Conservation (phyloP, 805 yeast genomes). For the Candida chauliodis region DNA sequence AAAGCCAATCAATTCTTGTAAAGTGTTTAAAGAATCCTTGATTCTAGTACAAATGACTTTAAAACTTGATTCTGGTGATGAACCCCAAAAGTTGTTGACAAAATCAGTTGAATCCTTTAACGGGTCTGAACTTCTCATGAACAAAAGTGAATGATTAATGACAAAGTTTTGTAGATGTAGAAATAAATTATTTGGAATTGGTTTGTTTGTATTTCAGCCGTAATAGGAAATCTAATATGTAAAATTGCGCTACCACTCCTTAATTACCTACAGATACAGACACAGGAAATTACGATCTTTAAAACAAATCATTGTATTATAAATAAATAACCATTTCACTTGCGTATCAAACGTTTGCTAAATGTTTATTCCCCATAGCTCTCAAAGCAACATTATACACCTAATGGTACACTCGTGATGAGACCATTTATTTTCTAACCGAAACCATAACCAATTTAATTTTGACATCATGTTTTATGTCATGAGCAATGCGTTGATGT, state of each 20-base stretch:
- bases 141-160: background rate
- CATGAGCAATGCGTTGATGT: conserved; percentile 1
- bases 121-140: conserved; percentile 7
- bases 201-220: background rate
- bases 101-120: conserved; percentile 4
- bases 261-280: background rate
- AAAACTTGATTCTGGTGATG: conserved; percentile 58
- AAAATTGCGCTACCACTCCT: background rate
- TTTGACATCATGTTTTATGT: background rate
- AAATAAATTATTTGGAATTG: background rate
- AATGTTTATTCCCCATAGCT: too few species aligned
- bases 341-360: too few species aligned
- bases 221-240: background rate
- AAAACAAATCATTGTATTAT: too few species aligned
- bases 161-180: background rate
- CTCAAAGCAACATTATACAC: too few species aligned
- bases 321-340: too few species aligned
- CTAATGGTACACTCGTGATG: too few species aligned
- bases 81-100: conserved; percentile 52
- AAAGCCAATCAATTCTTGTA: conserved; percentile 32
- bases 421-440: background rate
- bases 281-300: background rate
- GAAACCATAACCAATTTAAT: conserved; percentile 4
- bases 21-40: conserved; percentile 56
- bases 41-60: conserved; percentile 51